phyloP scores from a whole-genome alignment of 2,329 filamentous ascomycete species.

The Botrytis deweyae region DNA sequence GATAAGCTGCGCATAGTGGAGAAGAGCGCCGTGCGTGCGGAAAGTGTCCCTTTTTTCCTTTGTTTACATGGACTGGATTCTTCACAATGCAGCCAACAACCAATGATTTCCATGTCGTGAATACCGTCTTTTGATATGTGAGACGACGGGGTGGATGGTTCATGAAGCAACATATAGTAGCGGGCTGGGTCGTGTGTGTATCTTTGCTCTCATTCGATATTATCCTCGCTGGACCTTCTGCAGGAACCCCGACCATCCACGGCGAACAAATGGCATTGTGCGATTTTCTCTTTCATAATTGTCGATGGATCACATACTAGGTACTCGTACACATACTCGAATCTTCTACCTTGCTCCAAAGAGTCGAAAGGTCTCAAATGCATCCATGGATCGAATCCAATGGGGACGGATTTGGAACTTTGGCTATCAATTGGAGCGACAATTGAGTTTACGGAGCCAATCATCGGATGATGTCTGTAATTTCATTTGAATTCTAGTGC shows the following conservation, averaged over 20 bases:
- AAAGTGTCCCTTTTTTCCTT: not conserved
- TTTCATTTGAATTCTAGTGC: not conserved
- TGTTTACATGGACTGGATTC: not conserved
- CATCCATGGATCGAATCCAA: not conserved
- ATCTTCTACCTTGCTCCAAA: not conserved
- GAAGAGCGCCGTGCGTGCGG: not conserved
- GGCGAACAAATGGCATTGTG: not conserved
- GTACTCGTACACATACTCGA: not conserved
- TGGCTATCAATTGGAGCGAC: not conserved
- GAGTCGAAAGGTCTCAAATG: not conserved
- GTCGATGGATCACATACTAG: not conserved
- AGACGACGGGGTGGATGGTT: not conserved
- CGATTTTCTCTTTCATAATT: not conserved
- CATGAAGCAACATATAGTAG: not conserved
- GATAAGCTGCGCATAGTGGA: slow-evolving; percentile 1
- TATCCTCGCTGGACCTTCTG: not conserved
- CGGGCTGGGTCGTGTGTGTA: not conserved
- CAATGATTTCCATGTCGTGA: not conserved
- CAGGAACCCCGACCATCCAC: not conserved
- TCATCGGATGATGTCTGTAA: not conserved
- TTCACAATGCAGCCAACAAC: not conserved
- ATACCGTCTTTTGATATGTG: not conserved
- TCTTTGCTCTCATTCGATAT: not conserved
- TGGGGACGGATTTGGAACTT: not conserved
- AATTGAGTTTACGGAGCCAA: not conserved